Base-by-base conservation (phyloP, 2,329 filamentous ascomycete genomes). In the Sclerotinia subarctica region DNA sequence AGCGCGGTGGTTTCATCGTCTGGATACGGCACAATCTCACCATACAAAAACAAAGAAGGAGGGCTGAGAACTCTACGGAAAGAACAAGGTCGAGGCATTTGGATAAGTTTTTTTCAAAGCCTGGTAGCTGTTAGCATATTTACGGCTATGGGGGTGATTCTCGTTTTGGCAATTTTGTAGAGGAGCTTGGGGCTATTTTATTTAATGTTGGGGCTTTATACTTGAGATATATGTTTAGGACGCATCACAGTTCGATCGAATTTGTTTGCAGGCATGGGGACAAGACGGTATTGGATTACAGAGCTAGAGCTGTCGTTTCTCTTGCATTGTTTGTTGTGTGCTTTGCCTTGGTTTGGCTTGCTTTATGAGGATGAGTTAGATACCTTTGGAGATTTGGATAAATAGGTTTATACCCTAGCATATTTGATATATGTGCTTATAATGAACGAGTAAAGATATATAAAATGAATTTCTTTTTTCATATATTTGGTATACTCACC, bases 121-220 rank as follows among this genome's bases (percentile, higher is more conserved):
- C 21, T 67, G n/a, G 46, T 67, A 5, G 64, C 64, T 29, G 64
- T 67, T n/a, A 46, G 64, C 6, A 38, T 67, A 32, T 62, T 67
- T 19, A 67, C 64, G 24, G 46, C 35, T 29, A 67, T 67, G 56
- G 64, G 44, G 10, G 56, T 62, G 17, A 52, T 38, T 49, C 19
- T 67, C 15, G 46, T 62, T 52, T 17, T 67, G 35, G 64, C 60
- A 2, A 32, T 67, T 24, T 32, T 65, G 24, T 62, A 62, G 46
- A 62, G n/a, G 29, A 15, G 7, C 6, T 38, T 7, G 32, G 13
- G 15, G n/a, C 2, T 38, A 8, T 51, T 35, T 21, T 2, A 10
- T 42, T 17, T 3, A 38, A 38, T 24, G 35, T 19, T 19, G n/a
- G 8, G 35, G 24, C 29, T 21, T 51, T 62, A 13, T 38, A 13